These are phyloP conservation scores for Eucalyptus regnans DNA, from an alignment of 345 rosid genomes.

Conservation along the genomic window DNA sequence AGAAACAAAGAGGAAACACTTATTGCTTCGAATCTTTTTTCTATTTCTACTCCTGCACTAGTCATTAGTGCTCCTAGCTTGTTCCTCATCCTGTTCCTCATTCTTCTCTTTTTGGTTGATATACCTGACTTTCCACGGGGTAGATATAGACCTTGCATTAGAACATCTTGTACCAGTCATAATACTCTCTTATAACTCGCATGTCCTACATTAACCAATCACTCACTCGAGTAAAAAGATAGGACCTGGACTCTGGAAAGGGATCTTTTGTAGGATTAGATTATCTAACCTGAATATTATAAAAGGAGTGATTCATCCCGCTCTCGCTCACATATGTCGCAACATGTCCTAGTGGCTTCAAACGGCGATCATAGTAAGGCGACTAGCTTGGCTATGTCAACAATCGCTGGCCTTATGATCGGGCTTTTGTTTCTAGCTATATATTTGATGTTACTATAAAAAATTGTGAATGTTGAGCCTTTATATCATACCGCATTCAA, in stretches of 20 bases:
- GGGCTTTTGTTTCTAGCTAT: no score
- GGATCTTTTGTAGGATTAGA: no score
- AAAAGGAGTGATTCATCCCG: no score
- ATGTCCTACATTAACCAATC: neutral
- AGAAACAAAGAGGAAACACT: neutral
- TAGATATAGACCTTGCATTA: neutral
- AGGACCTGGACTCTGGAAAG: neutral
- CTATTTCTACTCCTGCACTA: no score
- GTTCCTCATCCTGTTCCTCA: neutral
- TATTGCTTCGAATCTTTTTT: neutral
- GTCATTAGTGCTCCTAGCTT: no score
- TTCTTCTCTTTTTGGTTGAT: neutral
- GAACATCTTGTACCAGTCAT: neutral
- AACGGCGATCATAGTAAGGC: no score
- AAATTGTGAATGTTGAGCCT: no score
- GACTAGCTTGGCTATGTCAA: no score
- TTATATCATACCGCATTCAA: no score
- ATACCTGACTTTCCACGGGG: neutral
- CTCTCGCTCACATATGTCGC: no score
- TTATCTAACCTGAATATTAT: no score
- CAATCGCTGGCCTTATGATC: accelerated
- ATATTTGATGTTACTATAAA: no score
- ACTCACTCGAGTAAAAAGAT: neutral
- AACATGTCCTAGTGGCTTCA: accelerated
- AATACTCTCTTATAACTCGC: neutral